A percentile compares a stretch with the other conserved stretches of the same genome.
These are phyloP conservation scores for Funneliformis geosporum DNA, from an alignment of 192 early-diverging fungal species.

Conservation along the genomic window DNA sequence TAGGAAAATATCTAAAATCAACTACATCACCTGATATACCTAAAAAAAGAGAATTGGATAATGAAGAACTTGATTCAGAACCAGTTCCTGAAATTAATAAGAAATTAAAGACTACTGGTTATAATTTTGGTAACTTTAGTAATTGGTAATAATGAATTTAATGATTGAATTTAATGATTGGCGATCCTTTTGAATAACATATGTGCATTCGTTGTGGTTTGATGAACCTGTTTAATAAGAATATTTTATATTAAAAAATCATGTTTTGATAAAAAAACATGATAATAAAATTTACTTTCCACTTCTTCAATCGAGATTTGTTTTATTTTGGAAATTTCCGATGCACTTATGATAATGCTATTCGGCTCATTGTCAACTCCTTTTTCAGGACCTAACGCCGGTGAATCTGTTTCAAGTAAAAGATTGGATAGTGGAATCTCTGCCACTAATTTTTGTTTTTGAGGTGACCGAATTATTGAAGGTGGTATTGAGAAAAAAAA, in stretches of 20 bases:
- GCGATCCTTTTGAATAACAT: slow-evolving; percentile 42
- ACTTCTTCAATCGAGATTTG: slow-evolving; percentile 49
- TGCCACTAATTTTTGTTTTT: slow-evolving; percentile 50
- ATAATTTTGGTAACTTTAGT: slow-evolving; percentile 51
- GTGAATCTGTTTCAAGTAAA: slow-evolving; percentile 60
- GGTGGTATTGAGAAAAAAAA: slow-evolving; percentile 62
- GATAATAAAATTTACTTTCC: slow-evolving; percentile 37
- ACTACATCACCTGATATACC: slow-evolving; percentile 4
- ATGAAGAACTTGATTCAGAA: neutral
- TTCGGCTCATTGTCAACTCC: slow-evolving; percentile 53
- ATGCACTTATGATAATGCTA: slow-evolving; percentile 46
- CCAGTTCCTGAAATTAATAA: slow-evolving; percentile 10
- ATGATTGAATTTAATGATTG: neutral
- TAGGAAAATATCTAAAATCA: slow-evolving; percentile 68
- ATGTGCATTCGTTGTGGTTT: slow-evolving; percentile 45
- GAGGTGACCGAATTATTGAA: slow-evolving; percentile 47
- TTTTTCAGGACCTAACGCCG: slow-evolving; percentile 53
- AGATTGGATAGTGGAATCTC: slow-evolving; percentile 50
- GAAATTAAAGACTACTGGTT: slow-evolving; percentile 23
- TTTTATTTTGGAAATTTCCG: slow-evolving; percentile 56
- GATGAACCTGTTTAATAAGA: slow-evolving; percentile 31
- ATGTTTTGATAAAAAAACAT: neutral
- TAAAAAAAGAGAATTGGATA: slow-evolving; percentile 28
- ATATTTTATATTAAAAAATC: neutral
- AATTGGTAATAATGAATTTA: slow-evolving; percentile 35